Conservation (phyloP, 306 rosid species). For the Begonia fuchsioides region DNA sequence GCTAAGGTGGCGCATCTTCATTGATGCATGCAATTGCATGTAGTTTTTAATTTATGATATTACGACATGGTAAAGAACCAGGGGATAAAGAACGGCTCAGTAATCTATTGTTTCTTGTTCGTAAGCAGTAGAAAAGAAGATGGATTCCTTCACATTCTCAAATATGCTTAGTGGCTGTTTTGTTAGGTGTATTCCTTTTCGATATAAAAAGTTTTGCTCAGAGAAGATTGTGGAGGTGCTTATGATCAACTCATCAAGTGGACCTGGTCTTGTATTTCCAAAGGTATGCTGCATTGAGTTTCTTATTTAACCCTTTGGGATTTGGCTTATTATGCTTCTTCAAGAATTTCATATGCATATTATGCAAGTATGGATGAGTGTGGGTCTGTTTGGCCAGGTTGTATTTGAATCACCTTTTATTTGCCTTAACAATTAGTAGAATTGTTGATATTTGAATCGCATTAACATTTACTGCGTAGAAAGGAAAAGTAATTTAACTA, state of each 20-base stretch:
- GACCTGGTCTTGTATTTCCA: slow-evolving; percentile 47
- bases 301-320: too few species aligned
- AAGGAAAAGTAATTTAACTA: too few species aligned
- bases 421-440: too few species aligned
- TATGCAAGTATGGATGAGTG: too few species aligned
- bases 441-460: too few species aligned
- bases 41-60: not conserved
- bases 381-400: too few species aligned
- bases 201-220: slow-evolving; percentile 20
- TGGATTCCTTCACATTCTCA: not conserved
- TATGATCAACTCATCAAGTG: slow-evolving; percentile 44
- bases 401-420: too few species aligned
- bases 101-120: not conserved
- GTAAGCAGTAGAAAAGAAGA: not conserved
- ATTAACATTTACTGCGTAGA: too few species aligned
- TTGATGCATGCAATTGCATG: too few species aligned
- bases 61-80: not conserved
- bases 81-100: not conserved
- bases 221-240: slow-evolving; percentile 38
- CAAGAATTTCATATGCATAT: too few species aligned
- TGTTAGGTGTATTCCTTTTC: slow-evolving; percentile 46
- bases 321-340: too few species aligned
- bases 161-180: slow-evolving; percentile 1
- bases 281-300: slow-evolving; percentile 21
- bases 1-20: too few species aligned